These are phyloP conservation scores for Clausena lansium DNA, from an alignment of 345 rosid species.

Conservation along the genomic window DNA sequence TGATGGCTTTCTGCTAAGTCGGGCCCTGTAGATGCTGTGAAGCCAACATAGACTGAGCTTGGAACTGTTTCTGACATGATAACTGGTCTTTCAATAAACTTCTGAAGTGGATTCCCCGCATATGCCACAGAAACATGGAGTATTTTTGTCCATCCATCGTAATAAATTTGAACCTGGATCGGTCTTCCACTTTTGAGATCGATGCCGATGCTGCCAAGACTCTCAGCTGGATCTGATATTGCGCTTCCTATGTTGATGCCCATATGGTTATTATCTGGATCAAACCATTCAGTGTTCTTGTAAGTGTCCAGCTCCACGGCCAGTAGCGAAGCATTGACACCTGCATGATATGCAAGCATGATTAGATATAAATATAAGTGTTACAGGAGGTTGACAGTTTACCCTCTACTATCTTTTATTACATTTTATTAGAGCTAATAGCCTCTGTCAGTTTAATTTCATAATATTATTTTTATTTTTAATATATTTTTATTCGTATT, in stretches of 20 bases:
- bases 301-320: slow-evolving; percentile 45
- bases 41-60: slow-evolving; percentile 31
- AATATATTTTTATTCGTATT: too few species aligned
- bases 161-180: slow-evolving; percentile 18
- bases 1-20: slow-evolving; percentile 25
- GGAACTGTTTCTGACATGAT: slow-evolving; percentile 23
- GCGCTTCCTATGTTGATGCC: slow-evolving; percentile 30
- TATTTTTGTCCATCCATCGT: slow-evolving; percentile 18
- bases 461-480: too few species aligned
- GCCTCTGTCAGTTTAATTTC: too few species aligned
- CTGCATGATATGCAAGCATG: too few species aligned
- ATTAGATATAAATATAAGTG: too few species aligned
- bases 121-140: slow-evolving; percentile 29
- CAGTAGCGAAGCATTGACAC: slow-evolving; percentile 17
- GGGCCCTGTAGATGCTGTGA: slow-evolving; percentile 35
- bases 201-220: slow-evolving; percentile 27
- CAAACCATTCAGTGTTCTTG: slow-evolving; percentile 32
- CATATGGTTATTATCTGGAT: slow-evolving; percentile 32
- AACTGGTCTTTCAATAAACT: slow-evolving; percentile 28
- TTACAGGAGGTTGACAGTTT: too few species aligned
- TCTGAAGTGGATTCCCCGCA: slow-evolving; percentile 16
- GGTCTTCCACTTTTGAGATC: slow-evolving; percentile 38
- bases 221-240: slow-evolving; percentile 10
- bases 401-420: too few species aligned
- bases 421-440: too few species aligned